These are phyloP conservation scores for Hevea brasiliensis DNA, from an alignment of 345 rosid species.

Conservation along the genomic window DNA sequence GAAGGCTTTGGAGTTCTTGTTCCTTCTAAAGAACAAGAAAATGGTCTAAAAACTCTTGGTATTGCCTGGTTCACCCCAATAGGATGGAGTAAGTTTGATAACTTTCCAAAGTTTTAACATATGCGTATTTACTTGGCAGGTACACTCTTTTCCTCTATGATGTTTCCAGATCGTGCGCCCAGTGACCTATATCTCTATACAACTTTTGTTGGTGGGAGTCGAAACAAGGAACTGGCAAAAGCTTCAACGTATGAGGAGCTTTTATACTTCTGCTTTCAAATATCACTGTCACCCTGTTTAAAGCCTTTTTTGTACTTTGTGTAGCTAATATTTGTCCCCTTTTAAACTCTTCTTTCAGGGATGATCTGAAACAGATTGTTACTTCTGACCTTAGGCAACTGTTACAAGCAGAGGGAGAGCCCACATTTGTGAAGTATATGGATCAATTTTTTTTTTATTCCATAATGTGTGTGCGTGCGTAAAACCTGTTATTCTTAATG, in stretches of 20 bases:
- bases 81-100: neutral
- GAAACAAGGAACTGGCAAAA: slow-evolving; percentile 82
- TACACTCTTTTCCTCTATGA: slow-evolving; percentile 89
- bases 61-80: slow-evolving; percentile 20
- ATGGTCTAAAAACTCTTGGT: slow-evolving; percentile 91
- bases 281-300: neutral
- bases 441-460: neutral
- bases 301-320: neutral
- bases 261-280: neutral
- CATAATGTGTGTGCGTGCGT: neutral
- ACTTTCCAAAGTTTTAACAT: neutral
- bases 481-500: neutral
- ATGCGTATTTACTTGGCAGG: slow-evolving; percentile 42
- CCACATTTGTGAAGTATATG: slow-evolving; percentile 71
- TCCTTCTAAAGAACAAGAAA: slow-evolving; percentile 79
- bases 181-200: slow-evolving; percentile 70
- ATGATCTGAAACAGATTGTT: slow-evolving; percentile 73
- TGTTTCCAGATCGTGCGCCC: slow-evolving; percentile 96
- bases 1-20: slow-evolving; percentile 96
- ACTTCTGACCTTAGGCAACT: slow-evolving; percentile 78
- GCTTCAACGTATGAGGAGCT: slow-evolving; percentile 60
- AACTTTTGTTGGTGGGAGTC: slow-evolving; percentile 91
- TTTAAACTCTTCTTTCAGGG: slow-evolving; percentile 37
- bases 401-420: slow-evolving; percentile 91
- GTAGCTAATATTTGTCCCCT: slow-evolving; percentile 10